These are phyloP conservation scores for Coffea eugenioides DNA, from an alignment of 257 asterid genomes.

Conservation along the genomic window DNA sequence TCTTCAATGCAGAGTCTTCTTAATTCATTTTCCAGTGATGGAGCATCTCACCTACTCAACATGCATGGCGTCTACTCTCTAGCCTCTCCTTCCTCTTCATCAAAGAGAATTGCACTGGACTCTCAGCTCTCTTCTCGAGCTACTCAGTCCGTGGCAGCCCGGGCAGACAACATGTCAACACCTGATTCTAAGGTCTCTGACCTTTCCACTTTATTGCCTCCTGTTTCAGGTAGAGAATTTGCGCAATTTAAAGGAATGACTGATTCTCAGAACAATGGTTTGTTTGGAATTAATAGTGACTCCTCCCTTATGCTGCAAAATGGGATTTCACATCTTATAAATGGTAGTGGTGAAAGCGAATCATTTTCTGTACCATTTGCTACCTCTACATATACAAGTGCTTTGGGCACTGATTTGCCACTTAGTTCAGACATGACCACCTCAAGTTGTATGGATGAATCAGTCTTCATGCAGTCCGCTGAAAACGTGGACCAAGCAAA, in stretches of 20 bases:
- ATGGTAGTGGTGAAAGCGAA: slow-evolving; percentile 41
- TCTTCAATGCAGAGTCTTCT: slow-evolving; percentile 60
- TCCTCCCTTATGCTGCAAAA: slow-evolving; percentile 48
- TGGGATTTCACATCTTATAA: slow-evolving; percentile 45
- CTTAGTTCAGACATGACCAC: slow-evolving; percentile 68
- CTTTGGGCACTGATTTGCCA: slow-evolving; percentile 54
- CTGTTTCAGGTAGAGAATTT: slow-evolving; percentile 65
- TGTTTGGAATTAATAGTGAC: slow-evolving; percentile 56
- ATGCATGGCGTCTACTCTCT: slow-evolving; percentile 48
- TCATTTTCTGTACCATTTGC: slow-evolving; percentile 56
- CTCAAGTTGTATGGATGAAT: slow-evolving; percentile 84
- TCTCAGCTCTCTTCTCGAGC: slow-evolving; percentile 57
- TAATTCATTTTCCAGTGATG: slow-evolving; percentile 66
- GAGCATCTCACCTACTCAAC: slow-evolving; percentile 42
- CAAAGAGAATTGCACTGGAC: slow-evolving; percentile 74
- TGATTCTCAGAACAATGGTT: slow-evolving; percentile 50
- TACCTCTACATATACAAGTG: slow-evolving; percentile 49
- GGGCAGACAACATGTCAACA: slow-evolving; percentile 49
- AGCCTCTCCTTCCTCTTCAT: slow-evolving; percentile 52
- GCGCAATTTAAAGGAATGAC: slow-evolving; percentile 49
- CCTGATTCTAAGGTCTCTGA: slow-evolving; percentile 63
- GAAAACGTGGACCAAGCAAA: slow-evolving; percentile 76
- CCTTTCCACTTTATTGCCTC: slow-evolving; percentile 61
- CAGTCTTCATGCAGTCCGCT: slow-evolving; percentile 80
- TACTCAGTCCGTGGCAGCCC: slow-evolving; percentile 56